Evolutionary conservation across 257 asterid species (phyloP), one percentile per base, ranked within the genome.

Genomic region (Lithospermum erythrorhizon): DNA sequence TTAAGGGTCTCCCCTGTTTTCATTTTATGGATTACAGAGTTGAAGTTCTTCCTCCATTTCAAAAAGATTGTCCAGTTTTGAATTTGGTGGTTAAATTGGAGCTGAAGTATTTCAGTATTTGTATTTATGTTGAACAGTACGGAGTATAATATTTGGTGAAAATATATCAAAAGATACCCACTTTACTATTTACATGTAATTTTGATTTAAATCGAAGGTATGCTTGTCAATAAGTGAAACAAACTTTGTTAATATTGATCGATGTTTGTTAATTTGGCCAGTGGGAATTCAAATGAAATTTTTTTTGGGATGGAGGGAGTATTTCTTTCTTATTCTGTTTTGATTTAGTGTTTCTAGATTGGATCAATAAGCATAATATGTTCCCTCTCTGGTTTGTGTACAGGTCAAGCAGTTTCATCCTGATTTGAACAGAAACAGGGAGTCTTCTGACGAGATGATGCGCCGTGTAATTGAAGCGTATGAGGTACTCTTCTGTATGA

Each of bases 361-460:
- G 41, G 21, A 55, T 49, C 41, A 57, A 24, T 61, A 29, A 49
- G 25, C 19, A 5, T 10, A 69, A 24, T 56, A 11, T 16, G 20
- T 37, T 29, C 57, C 18, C 17, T 41, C 17, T 13, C 15, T 41
- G 49, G 20, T 14, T 59, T 68, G 24, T 64, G 60, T 57, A 19
- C 71, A 90, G 96, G 96, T 85, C 49, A 87, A 87, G 69, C 81
- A 83, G 81, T 90, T 76, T 55, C 96, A 90, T 72, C 96, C 96
- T 45, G 98, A 90, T 78, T 90, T 85, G 35, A 74, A 56, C 3
- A 62, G 68, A 72, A 83, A 60, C 23, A 83, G 70, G 56, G 70
- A 64, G 66, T 71, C 62, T 58, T 83, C 96, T 51, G 94, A 90
- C 70, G 49, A 65, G 20, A 83, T 82, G 89, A 83, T 87, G 68